Base-by-base conservation (phyloP, 2,329 filamentous ascomycete species). In the Pseudogymnoascus sp. region DNA sequence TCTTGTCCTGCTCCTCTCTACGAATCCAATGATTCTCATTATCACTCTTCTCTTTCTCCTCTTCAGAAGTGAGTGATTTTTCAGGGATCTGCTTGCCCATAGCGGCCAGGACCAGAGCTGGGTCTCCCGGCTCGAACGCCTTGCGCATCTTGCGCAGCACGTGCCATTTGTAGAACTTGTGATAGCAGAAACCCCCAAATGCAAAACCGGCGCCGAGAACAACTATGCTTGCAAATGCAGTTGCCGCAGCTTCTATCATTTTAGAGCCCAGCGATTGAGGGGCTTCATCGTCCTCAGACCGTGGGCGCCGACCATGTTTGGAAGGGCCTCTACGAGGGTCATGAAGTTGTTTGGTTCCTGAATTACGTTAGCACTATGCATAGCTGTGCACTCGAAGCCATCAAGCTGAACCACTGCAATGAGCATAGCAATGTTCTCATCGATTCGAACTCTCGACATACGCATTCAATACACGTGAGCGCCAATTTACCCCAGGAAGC, bases 111-210 rank as follows among this genome's bases (percentile, higher is more conserved):
- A 89, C 92, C 15, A 93, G 83, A 26, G 93, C 91, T 0, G 92
- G 92, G 72, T 99, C 94, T 9, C 94, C 94, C 1, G 92, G 92
- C 62, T 88, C 82, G 74, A 99, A 99, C 24, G 94, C 94, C 68
- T 89, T 88, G 66, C 89, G 84, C 80, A 99, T 97, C 76, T 99
- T 99, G 66, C 86, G 78, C n/a, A 97, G 78, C 29, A 97, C 91
- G 61, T 96, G 76, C 74, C 87, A 82, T 77, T 99, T 99, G 82
- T 99, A 97, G 71, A 83, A 84, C 68, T 82, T 85, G 73, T 94
- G 89, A 71, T 94, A 95, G 57, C 81, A 80, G 73, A 90, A 93
- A 24, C 87, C 90, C 5, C 89, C 88, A 24, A 82, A 68, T 47
- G 78, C 80, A 68, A 86, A 87, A 31, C 82, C 84, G 15, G 81